Conservation (phyloP, 2,329 filamentous ascomycete genomes). For the Diaporthe aspalathi region DNA sequence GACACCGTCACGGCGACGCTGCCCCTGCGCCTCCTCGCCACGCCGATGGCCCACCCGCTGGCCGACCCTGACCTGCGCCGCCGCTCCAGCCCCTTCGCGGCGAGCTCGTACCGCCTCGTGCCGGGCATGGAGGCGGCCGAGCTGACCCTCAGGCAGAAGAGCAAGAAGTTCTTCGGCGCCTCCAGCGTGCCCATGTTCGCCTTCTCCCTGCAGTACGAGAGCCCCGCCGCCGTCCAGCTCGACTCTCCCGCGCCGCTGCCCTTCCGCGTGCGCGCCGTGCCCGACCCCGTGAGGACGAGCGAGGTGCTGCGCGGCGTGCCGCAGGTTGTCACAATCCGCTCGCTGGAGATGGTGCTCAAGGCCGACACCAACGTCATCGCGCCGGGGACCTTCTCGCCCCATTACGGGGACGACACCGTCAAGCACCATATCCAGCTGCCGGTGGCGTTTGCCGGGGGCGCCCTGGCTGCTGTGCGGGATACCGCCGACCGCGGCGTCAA, state of each 20-base stretch:
- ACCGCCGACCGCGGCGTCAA: background rate
- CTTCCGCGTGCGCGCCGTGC: slow-evolving; percentile 39
- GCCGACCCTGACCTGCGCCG: slow-evolving; percentile 36
- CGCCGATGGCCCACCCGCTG: slow-evolving; percentile 39
- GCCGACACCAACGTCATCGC: slow-evolving; percentile 39
- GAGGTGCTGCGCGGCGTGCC: slow-evolving; percentile 33
- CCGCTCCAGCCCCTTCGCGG: slow-evolving; percentile 33
- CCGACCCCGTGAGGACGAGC: slow-evolving; percentile 39
- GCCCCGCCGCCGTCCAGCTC: slow-evolving; percentile 48
- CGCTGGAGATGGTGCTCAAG: slow-evolving; percentile 39
- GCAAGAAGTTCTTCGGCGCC: slow-evolving; percentile 47
- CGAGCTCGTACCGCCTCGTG: slow-evolving; percentile 44
- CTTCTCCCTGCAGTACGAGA: slow-evolving; percentile 44
- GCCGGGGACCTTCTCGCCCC: slow-evolving; percentile 32
- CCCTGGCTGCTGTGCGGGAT: background rate
- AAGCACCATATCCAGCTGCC: slow-evolving; percentile 2
- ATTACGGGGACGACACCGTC: background rate
- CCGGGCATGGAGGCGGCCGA: slow-evolving; percentile 47
- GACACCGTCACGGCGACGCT: slow-evolving; percentile 38
- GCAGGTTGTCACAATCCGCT: slow-evolving; percentile 40
- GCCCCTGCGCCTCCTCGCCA: slow-evolving; percentile 42
- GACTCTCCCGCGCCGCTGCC: slow-evolving; percentile 44
- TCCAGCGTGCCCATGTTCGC: slow-evolving; percentile 49
- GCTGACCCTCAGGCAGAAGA: slow-evolving; percentile 49
- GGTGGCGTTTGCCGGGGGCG: background rate